Evolutionary conservation across 2,329 filamentous ascomycete genomes (phyloP).

Genomic region (Cladosporium sp.): DNA sequence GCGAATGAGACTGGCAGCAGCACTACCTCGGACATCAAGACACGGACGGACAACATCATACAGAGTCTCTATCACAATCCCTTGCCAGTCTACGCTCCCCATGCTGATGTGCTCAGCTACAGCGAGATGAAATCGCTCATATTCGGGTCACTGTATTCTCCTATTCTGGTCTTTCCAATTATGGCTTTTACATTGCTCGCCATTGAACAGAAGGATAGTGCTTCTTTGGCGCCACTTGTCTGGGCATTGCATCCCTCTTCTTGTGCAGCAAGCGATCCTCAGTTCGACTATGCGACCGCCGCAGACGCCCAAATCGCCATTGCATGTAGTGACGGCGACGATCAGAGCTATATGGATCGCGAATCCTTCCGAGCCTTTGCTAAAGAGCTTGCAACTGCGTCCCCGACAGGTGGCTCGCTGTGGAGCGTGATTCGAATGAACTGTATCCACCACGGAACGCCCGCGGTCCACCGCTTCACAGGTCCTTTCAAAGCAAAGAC

Average conservation of each 20-base stretch:
- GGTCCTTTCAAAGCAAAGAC: constrained; percentile 31
- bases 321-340: constrained; percentile 43
- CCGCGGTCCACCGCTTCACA: constrained; percentile 37
- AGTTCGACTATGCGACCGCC: neutral
- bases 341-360: constrained; percentile 31
- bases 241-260: constrained; percentile 2
- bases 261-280: neutral
- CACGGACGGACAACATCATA: constrained; percentile 37
- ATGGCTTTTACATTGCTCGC: constrained; percentile 38
- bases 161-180: constrained; percentile 35
- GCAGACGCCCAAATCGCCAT: constrained; percentile 30
- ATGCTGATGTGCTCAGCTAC: constrained; percentile 42
- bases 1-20: constrained; percentile 34
- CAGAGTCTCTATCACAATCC: constrained; percentile 44
- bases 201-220: constrained; percentile 37
- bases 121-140: constrained; percentile 41
- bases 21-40: constrained; percentile 38
- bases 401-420: constrained; percentile 38
- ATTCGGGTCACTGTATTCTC: constrained; percentile 41
- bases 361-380: constrained; percentile 37
- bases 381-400: constrained; percentile 35
- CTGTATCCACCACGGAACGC: constrained; percentile 42
- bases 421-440: constrained; percentile 41
- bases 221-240: constrained; percentile 31
- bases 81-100: constrained; percentile 37